A percentile compares a stretch with the other conserved stretches of the same genome.
phyloP scores from a whole-genome alignment of 352 stramenopile species.

The Albugo candida region DNA sequence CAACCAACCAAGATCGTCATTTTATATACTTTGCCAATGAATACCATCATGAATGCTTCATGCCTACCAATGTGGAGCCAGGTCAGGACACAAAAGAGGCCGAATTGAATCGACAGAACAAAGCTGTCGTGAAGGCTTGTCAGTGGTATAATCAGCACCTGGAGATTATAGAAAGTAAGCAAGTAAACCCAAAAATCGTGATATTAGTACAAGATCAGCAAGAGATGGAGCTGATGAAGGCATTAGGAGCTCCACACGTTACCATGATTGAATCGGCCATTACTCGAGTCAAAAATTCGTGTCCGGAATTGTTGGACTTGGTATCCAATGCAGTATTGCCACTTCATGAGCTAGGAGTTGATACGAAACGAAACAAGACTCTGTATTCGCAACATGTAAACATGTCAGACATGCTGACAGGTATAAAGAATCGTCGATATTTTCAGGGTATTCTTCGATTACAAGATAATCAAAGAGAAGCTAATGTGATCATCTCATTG shows the following conservation, averaged over 20 bases:
- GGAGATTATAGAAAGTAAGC: slow-evolving; percentile 20
- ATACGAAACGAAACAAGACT: slow-evolving; percentile 16
- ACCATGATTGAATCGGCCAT: slow-evolving; percentile 44
- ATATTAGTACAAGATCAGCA: slow-evolving; percentile 48
- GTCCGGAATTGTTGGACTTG: slow-evolving; percentile 37
- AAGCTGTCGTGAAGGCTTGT: slow-evolving; percentile 59
- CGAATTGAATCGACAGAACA: slow-evolving; percentile 71
- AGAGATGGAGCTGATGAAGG: slow-evolving; percentile 24
- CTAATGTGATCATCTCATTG: slow-evolving; percentile 36
- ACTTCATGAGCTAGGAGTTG: slow-evolving; percentile 9
- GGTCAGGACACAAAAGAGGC: slow-evolving; percentile 13
- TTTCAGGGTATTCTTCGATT: slow-evolving; percentile 80
- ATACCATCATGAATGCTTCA: slow-evolving; percentile 67
- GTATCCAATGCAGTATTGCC: slow-evolving; percentile 17
- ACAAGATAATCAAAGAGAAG: slow-evolving; percentile 76
- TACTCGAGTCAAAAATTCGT: slow-evolving; percentile 19
- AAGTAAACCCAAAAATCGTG: slow-evolving; percentile 18
- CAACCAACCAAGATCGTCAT: slow-evolving; percentile 59
- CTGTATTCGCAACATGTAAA: slow-evolving; percentile 63
- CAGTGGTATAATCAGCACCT: slow-evolving; percentile 58
- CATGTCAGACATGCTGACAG: slow-evolving; percentile 55
- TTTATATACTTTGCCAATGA: slow-evolving; percentile 90
- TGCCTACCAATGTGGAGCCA: slow-evolving; percentile 9
- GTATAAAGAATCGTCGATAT: slow-evolving; percentile 74
- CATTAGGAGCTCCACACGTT: slow-evolving; percentile 23